These are phyloP conservation scores for Karstenula rhodostoma DNA, from an alignment of 2,329 filamentous ascomycete species.

Conservation along the genomic window DNA sequence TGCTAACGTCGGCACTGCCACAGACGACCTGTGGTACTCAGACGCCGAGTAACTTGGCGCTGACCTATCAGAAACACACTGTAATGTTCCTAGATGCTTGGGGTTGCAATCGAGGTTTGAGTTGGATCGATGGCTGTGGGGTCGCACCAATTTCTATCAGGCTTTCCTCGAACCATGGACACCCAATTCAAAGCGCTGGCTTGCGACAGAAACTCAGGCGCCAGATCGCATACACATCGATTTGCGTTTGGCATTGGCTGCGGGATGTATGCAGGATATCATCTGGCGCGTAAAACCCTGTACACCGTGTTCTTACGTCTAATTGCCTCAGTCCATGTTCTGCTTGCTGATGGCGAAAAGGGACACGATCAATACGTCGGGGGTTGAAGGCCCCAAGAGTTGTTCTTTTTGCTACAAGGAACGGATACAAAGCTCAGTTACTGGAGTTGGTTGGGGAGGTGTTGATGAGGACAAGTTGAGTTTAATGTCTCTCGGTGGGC, in stretches of 20 bases:
- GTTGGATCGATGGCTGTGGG: not conserved
- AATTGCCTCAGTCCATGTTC: not conserved
- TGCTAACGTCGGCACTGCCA: slow-evolving; percentile 69
- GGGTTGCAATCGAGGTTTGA: slow-evolving; percentile 72
- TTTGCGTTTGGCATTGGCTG: not conserved
- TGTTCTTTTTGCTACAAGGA: not conserved
- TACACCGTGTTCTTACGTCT: not conserved
- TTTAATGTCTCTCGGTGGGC: too few relatives aligned
- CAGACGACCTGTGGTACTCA: slow-evolving; percentile 67
- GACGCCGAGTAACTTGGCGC: slow-evolving; percentile 65
- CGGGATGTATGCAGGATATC: not conserved
- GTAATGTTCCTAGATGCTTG: slow-evolving; percentile 72
- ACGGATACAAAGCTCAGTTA: not conserved
- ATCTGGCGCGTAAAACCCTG: not conserved
- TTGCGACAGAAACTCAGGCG: not conserved
- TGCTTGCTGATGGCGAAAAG: not conserved
- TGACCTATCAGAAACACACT: slow-evolving; percentile 67
- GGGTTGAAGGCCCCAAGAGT: not conserved
- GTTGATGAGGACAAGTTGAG: not conserved
- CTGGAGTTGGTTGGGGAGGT: not conserved
- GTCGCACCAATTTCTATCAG: not conserved
- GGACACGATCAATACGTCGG: not conserved
- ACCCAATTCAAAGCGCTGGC: not conserved
- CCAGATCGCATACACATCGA: not conserved
- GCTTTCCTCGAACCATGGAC: not conserved